phyloP scores from a whole-genome alignment of 257 asterid species.

The Cynanchum wilfordii region DNA sequence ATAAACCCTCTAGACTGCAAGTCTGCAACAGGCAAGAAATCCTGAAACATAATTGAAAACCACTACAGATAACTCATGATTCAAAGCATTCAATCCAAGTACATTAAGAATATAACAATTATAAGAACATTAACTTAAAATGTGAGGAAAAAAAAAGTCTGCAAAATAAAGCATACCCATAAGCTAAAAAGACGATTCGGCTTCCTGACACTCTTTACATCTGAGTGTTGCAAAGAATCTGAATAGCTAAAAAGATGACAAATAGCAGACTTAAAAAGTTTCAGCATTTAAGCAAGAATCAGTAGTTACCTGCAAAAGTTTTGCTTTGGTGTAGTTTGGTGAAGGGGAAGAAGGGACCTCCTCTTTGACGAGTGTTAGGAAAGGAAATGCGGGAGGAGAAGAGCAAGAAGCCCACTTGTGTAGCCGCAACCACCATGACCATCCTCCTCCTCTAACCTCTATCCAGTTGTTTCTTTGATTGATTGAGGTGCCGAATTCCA shows the following conservation, averaged over 20 bases:
- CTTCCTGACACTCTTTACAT: too few species aligned
- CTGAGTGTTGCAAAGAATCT: too few species aligned
- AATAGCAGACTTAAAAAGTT: not conserved
- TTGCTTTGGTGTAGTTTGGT: slow-evolving; percentile 20
- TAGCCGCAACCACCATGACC: slow-evolving; percentile 35
- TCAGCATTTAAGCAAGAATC: not conserved
- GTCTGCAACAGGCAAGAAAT: not conserved
- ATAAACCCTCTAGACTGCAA: not conserved
- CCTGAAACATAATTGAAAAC: not conserved
- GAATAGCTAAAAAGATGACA: not conserved
- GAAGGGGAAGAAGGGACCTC: slow-evolving; percentile 20
- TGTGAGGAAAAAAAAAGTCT: not conserved
- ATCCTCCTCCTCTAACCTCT: not conserved
- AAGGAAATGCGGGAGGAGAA: slow-evolving; percentile 36
- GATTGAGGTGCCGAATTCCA: not conserved
- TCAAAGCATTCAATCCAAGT: not conserved
- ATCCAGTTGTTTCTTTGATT: not conserved
- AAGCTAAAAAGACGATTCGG: not conserved
- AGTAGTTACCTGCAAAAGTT: slow-evolving; percentile 40
- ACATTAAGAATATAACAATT: not conserved
- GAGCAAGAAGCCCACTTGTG: slow-evolving; percentile 32
- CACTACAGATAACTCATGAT: not conserved
- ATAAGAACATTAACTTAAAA: not conserved
- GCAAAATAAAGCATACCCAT: not conserved
- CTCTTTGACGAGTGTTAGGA: slow-evolving; percentile 20